These are phyloP conservation scores for Huntiella savannae DNA, from an alignment of 2,329 filamentous ascomycete species.

Conservation along the genomic window DNA sequence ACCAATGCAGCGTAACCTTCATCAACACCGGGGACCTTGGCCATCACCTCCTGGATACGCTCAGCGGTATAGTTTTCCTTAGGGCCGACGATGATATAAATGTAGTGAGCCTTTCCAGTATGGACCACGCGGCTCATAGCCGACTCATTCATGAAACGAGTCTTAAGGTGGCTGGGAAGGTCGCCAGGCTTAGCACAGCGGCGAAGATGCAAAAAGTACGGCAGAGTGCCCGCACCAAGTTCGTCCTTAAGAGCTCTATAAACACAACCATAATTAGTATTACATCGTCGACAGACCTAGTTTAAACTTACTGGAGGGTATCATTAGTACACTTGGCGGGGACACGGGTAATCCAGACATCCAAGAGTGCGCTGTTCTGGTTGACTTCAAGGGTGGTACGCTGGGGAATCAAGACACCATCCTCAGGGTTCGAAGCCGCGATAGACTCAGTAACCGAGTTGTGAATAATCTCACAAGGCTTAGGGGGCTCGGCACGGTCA, in stretches of 20 bases:
- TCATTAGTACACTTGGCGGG: constrained; percentile 50
- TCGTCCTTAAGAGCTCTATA: constrained; percentile 11
- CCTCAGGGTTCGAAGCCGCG: constrained; percentile 19
- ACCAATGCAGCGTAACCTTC: constrained; percentile 41
- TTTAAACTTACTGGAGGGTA: constrained; percentile 10
- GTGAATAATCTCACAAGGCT: constrained; percentile 14
- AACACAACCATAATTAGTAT: neutral
- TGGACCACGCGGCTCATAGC: constrained; percentile 35
- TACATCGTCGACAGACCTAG: neutral
- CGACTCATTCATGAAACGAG: constrained; percentile 40
- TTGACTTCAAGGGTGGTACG: constrained; percentile 46
- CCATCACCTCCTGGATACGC: constrained; percentile 19
- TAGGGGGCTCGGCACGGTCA: constrained; percentile 11
- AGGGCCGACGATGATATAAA: constrained; percentile 35
- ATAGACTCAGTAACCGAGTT: constrained; percentile 23
- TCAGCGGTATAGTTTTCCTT: constrained; percentile 20
- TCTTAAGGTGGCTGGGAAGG: constrained; percentile 45
- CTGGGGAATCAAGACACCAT: constrained; percentile 38
- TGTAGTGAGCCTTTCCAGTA: constrained; percentile 39
- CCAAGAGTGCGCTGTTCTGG: constrained; percentile 37
- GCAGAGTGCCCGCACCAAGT: constrained; percentile 33
- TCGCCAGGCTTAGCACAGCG: constrained; percentile 55
- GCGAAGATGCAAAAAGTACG: constrained; percentile 51
- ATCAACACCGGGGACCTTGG: constrained; percentile 21
- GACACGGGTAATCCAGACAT: constrained; percentile 52